Base-by-base conservation (phyloP, 2,329 filamentous ascomycete species). In the Microcyclospora pomicola region DNA sequence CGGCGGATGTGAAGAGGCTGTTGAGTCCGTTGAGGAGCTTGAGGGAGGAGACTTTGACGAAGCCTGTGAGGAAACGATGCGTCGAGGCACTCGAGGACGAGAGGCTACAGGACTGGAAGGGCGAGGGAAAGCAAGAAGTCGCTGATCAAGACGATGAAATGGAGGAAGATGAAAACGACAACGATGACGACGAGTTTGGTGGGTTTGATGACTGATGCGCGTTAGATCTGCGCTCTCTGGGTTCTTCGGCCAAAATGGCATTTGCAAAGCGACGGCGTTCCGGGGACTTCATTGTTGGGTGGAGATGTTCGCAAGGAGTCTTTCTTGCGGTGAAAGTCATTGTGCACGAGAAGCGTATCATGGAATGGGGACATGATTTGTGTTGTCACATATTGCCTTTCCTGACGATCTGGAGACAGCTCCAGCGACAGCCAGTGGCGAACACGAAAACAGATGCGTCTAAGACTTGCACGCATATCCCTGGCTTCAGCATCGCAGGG, bases 11-110 rank as follows among this genome's bases (percentile, higher is more conserved):
- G 15, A 62, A 68, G 39, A 56, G 53, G 27, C 44, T 83, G 37
- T 64, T 76, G 16, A 59, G 59, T 43, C 64, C 78, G 27, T 64
- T 83, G 27, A 67, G 72, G 56, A 65, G 55, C 34, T 58, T 84
- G 52, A 65, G 66, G 34, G 63, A 65, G 48, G 61, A 67, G 40
- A 76, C 72, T 31, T 71, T 73, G 31, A 77, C 77, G 39, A 91
- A 86, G 62, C 71, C 75, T 15, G 76, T 92, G 37, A 73, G 83
- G 52, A 67, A 66, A 44, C 74, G 81, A 52, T 80, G 79, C 1
- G 69, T 67, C 43, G 83, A 88, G 49, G 72, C 75, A 15, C 60
- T 92, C 42, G 69, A 67, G 2, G 88, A 96, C 57, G 78, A 80
- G 49, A 71, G 85, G 47, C 60, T 94, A 56, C 72, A 73, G 35